Conservation (phyloP, 2,329 filamentous ascomycete species). For the Aspergillus hiratsukae region DNA sequence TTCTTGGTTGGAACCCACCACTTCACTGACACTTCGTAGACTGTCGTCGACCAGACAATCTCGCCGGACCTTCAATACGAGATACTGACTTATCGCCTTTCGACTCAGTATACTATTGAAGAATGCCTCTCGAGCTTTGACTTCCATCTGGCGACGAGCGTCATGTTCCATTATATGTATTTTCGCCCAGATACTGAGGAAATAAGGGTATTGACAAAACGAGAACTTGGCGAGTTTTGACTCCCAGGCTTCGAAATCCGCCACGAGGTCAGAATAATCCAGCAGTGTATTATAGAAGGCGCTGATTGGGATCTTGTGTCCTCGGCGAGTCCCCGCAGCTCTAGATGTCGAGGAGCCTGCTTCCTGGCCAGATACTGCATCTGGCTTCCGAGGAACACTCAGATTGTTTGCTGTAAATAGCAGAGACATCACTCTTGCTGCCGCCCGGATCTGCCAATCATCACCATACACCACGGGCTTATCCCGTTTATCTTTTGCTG, state of each 20-base stretch:
- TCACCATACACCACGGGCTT: conserved; percentile 62
- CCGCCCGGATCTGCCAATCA: conserved; percentile 85
- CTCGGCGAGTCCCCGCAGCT: conserved; percentile 47
- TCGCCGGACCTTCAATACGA: conserved; percentile 71
- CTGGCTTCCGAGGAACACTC: conserved; percentile 36
- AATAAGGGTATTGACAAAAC: conserved; percentile 89
- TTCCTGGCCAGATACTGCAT: conserved; percentile 24
- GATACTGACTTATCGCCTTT: conserved; percentile 69
- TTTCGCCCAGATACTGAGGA: conserved; percentile 88
- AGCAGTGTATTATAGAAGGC: conserved; percentile 85
- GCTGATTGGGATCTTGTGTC: conserved; percentile 70
- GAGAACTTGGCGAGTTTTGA: conserved; percentile 68
- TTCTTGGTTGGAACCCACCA: conserved; percentile 72
- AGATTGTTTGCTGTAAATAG: conserved; percentile 77
- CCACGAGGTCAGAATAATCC: conserved; percentile 78
- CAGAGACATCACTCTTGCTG: conserved; percentile 72
- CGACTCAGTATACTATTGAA: conserved; percentile 81
- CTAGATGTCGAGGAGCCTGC: conserved; percentile 33
- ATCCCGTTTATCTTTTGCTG: conserved; percentile 50
- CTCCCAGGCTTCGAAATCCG: conserved; percentile 87
- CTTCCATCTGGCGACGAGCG: conserved; percentile 81
- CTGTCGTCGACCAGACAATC: conserved; percentile 89
- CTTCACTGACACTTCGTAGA: conserved; percentile 76
- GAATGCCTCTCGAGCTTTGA: conserved; percentile 81
- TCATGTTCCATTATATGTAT: conserved; percentile 87